Base-by-base conservation (phyloP, 306 rosid species). In the Lathyrus tuberosus region DNA sequence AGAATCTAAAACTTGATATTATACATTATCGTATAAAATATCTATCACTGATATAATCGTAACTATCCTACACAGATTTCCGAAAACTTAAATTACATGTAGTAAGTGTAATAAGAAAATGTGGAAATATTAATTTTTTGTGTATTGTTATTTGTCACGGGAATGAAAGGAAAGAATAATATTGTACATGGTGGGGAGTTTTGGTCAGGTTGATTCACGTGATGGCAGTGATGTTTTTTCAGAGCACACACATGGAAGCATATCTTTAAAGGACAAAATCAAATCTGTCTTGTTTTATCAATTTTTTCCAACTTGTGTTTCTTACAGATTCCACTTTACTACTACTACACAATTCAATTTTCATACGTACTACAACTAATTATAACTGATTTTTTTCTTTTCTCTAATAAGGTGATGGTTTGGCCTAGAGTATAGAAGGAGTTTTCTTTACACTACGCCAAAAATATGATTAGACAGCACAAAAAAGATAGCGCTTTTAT, bases 151-250 rank as follows among this genome's bases (percentile, higher is more conserved):
- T n/a, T 26, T 52, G 65, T 28, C 46, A 52, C 44, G 24, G 47
- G 26, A 53, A 30, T 20, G 17, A 18, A 62, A 28, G 43, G 42
- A 44, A 59, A 58, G 40, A 9, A 58, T 22, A 14, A 31, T 12
- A 11, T 30, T 40, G 35, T 11, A 46, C 49, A 16, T 22, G 54
- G 33, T 35, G 8, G 71, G 64, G 57, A 4, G 57, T n/a, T 42
- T 61, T 67, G 13, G 57, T 48, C 59, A 74, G 54, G n/a, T 78
- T 53, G 51, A 77, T 78, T 78, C 84, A 82, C 84, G 71, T 75
- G 85, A 48, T 77, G 84, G 76, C 70, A 74, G 78, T 64, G 67
- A 75, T 40, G 15, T 69, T 70, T 40, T 11, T 69, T 60, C 80
- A 65, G 82, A 38, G 35, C 57, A 58, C 59, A 69, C 74, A 73